Base-by-base conservation (phyloP, 2,329 filamentous ascomycete genomes). In the Macrophomina pseudophaseolina region DNA sequence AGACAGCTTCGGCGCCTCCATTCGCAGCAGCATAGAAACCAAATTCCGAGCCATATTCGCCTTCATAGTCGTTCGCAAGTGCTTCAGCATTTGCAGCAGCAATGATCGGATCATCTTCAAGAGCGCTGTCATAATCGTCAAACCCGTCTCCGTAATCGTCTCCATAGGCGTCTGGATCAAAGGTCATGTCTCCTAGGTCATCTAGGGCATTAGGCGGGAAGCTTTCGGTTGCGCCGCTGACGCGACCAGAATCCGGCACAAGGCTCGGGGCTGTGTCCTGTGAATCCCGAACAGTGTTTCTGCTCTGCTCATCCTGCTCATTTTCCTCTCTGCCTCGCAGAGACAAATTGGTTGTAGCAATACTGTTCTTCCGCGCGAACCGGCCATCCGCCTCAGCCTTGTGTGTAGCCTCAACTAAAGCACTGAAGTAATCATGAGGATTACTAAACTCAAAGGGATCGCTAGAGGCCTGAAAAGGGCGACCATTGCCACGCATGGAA, bases 11-110 rank as follows among this genome's bases (percentile, higher is more conserved):
- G 46, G 84, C 80, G 46, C 81, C 81, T 35, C 80, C 81, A 23
- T 82, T 83, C 54, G 78, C 75, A 52, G 79, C 75, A 11, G 94
- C 93, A 76, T 97, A 99, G 77, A 99, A 99, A 0, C 93, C 94
- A 74, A 99, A 99, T 76, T 99, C 95, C 71, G 93, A 90, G 0
- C 95, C 95, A 74, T 99, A 99, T 82, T 95, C 96, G 0, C 93
- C 94, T 70, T 97, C 94, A 6, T 90, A 90, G 74, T 99, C 95
- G 71, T 93, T 94, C 53, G 95, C 94, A 7, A 99, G 84, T 1
- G 91, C 95, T 75, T 95, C 94, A 0, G 94, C 94, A 72, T 99
- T 99, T 5, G 95, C 95, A 67, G 93, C 95, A 0, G 94, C 94
- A 68, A 99, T 96, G 72, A 98, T 95, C 38, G 89, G 88, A 72